Base-by-base conservation (phyloP, 139 green algal genomes). In the Micromonas commoda region DNA sequence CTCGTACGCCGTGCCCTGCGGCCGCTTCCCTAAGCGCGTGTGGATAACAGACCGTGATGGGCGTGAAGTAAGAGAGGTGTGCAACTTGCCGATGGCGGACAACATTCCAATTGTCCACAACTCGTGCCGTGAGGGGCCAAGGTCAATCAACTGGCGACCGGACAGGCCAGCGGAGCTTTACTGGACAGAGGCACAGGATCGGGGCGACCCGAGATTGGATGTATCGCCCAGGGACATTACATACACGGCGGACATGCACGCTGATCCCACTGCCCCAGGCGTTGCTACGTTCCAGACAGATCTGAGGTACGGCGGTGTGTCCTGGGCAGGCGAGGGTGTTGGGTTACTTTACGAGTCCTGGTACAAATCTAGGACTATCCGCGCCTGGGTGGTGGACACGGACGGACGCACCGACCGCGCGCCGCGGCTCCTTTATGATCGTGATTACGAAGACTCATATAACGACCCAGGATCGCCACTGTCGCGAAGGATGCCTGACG, bases 71-170 rank as follows among this genome's bases (percentile, higher is more conserved):
- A 84, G 86, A 4, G 87, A 95, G 83, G 61, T 98, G 32, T 84
- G 84, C 0, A 60, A 85, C 4, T 90, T 99, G 71, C 94, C 93
- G 0, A 85, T 99, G 64, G 94, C 93, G 0, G 91, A 97, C 64
- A 88, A 96, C 81, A 97, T 99, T 57, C 95, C 95, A 28, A 93
- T 97, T 51, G 88, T 91, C 20, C 96, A 96, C 83, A 91, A 97
- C 87, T 88, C 81, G 73, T 89, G 84, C 66, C 73, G 89, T 32
- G 71, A 85, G 77, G 94, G 94, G 16, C 92, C 91, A 0, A 87
- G 96, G 2, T 81, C 72, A 13, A 84, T 99, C 26, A 81, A 85
- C 63, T 99, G 95, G 95, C 85, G 95, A 0, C 32, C 72, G 32
- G 72, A 78, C 61, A 78, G 54, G 29, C 21, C 21, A 5, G 51